Evolutionary conservation across 768 basidiomycete genomes (phyloP).

Genomic region (Leccinum arenicola): DNA sequence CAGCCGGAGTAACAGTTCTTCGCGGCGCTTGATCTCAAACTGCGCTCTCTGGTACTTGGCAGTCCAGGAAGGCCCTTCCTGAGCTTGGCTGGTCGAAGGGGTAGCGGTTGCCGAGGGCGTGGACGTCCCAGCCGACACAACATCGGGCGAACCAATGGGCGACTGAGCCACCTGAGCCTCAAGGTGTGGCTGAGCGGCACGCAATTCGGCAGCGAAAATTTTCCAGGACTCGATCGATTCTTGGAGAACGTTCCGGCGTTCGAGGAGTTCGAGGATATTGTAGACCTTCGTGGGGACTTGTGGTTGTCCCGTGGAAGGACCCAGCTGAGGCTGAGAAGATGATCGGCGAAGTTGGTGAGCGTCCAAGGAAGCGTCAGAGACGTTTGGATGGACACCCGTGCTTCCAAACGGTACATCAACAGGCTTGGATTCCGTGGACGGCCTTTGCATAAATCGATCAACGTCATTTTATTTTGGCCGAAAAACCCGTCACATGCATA

Average conservation of each 20-base stretch:
- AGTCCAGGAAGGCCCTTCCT: constrained; percentile 18
- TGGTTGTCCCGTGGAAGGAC: constrained; percentile 13
- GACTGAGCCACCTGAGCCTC: constrained; percentile 7
- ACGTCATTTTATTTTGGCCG: constrained; percentile 3
- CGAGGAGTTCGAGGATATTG: constrained; percentile 26
- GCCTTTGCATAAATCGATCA: constrained; percentile 15
- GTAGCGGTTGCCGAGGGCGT: not conserved
- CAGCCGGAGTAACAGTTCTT: constrained; percentile 26
- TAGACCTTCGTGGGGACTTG: constrained; percentile 21
- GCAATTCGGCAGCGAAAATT: constrained; percentile 18
- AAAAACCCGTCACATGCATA: constrained; percentile 7
- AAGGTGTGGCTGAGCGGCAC: constrained; percentile 12
- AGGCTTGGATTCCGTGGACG: not conserved
- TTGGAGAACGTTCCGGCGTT: constrained; percentile 23
- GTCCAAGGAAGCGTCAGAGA: constrained; percentile 10
- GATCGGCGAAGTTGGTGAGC: constrained; percentile 26
- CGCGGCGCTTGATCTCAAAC: constrained; percentile 31
- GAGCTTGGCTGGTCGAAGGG: constrained; percentile 5
- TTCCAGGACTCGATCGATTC: constrained; percentile 27
- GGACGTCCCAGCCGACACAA: not conserved
- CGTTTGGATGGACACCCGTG: not conserved
- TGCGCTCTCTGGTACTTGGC: constrained; percentile 24
- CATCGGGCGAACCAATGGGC: not conserved
- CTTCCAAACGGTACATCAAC: constrained; percentile 6
- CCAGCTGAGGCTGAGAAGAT: constrained; percentile 27